Evolutionary conservation across 169 alveolate species (phyloP).

Genomic region (Plasmodium adleri): DNA sequence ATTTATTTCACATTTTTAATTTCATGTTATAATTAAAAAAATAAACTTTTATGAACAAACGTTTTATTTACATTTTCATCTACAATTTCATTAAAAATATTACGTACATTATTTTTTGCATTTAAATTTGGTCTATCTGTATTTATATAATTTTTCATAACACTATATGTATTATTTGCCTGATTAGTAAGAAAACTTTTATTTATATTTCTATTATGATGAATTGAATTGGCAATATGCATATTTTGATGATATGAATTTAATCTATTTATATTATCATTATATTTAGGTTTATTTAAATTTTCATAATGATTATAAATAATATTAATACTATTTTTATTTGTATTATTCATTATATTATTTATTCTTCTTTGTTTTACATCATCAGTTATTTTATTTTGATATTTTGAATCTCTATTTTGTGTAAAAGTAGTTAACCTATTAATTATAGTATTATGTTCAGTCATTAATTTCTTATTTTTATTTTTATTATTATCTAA

Average conservation of each 20-base stretch:
- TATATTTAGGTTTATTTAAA: too few species aligned
- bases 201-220: too few species aligned
- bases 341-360: too few species aligned
- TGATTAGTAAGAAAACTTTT: too few species aligned
- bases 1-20: too few species aligned
- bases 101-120: conserved; percentile 12
- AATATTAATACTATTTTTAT: too few species aligned
- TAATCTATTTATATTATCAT: too few species aligned
- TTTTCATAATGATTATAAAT: too few species aligned
- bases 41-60: conserved; percentile 49
- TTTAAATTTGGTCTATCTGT: conserved; percentile 6
- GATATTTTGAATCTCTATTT: not conserved
- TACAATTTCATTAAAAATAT: conserved; percentile 50
- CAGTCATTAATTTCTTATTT: not conserved
- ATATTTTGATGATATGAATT: too few species aligned
- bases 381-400: not conserved
- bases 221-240: too few species aligned
- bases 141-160: not conserved
- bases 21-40: not conserved
- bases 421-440: not conserved
- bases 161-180: too few species aligned
- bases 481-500: conserved; percentile 5
- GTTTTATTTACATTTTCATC: conserved; percentile 1
- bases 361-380: too few species aligned
- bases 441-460: conserved; percentile 1